Evolutionary conservation across 768 basidiomycete species (phyloP).

Genomic region (Mrakia frigida): DNA sequence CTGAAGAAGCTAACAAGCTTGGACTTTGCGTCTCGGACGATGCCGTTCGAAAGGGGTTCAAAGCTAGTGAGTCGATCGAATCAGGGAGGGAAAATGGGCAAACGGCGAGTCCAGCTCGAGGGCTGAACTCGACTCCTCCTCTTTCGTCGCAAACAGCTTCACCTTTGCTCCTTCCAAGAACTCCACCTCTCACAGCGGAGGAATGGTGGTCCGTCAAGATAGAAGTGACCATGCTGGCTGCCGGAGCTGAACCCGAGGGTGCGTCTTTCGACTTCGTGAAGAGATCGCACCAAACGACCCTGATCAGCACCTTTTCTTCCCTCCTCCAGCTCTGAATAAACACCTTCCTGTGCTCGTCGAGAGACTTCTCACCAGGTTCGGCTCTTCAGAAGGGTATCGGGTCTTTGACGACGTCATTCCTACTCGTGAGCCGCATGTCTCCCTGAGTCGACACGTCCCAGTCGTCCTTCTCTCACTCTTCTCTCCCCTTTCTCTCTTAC

Average conservation of each 20-base stretch:
- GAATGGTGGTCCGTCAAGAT: conserved; percentile 29
- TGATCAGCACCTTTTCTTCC: neutral
- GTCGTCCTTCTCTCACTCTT: neutral
- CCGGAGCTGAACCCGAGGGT: neutral
- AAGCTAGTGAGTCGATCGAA: neutral
- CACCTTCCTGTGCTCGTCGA: neutral
- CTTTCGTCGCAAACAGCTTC: neutral
- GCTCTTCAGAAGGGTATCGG: conserved; percentile 18
- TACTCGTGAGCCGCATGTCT: neutral
- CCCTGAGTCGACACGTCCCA: too few species aligned
- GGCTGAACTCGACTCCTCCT: neutral
- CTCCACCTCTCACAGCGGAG: conserved; percentile 9
- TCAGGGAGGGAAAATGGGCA: too few species aligned
- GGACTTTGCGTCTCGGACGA: conserved; percentile 21
- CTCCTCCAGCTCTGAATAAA: neutral
- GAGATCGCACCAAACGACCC: too few species aligned
- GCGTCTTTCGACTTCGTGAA: neutral
- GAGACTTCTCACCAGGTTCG: conserved; percentile 14
- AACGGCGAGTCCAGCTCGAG: too few species aligned
- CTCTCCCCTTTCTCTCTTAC: neutral
- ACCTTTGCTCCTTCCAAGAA: conserved; percentile 11
- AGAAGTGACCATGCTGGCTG: conserved; percentile 17
- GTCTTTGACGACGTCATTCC: conserved; percentile 21
- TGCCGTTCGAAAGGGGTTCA: conserved; percentile 25
- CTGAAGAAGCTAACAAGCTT: conserved; percentile 21